These are phyloP conservation scores for Orbilia brochopaga DNA, from an alignment of 2,329 filamentous ascomycete genomes.

Conservation along the genomic window DNA sequence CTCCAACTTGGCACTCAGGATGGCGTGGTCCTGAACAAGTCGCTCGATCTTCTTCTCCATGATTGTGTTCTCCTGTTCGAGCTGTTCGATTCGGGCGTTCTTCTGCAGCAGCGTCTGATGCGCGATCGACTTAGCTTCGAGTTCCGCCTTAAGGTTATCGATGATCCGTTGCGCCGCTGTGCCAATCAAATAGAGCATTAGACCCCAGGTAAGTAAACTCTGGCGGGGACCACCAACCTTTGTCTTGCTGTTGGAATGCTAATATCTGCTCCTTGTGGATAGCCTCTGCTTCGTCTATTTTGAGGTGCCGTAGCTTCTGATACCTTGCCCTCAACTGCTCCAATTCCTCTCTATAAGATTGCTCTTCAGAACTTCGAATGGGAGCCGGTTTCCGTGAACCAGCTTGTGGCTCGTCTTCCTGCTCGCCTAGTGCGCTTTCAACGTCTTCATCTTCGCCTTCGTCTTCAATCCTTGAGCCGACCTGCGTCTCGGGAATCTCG, in stretches of 20 bases:
- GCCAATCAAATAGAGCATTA: not conserved
- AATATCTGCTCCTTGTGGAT: slow-evolving; percentile 29
- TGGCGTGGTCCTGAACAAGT: slow-evolving; percentile 40
- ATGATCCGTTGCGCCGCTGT: slow-evolving; percentile 40
- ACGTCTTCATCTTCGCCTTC: slow-evolving; percentile 8
- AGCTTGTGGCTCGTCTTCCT: not conserved
- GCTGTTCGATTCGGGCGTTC: slow-evolving; percentile 22
- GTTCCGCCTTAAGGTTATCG: slow-evolving; percentile 30
- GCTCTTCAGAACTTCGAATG: not conserved
- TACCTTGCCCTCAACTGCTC: slow-evolving; percentile 36
- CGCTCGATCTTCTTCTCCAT: slow-evolving; percentile 48
- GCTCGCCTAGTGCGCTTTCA: not conserved
- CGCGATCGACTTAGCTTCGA: slow-evolving; percentile 15
- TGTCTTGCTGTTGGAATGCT: slow-evolving; percentile 34
- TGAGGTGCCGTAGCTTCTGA: slow-evolving; percentile 33
- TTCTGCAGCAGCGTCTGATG: slow-evolving; percentile 34
- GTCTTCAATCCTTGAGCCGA: not conserved
- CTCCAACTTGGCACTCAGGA: slow-evolving; percentile 44
- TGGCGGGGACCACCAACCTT: slow-evolving; percentile 14
- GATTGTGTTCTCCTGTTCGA: slow-evolving; percentile 29
- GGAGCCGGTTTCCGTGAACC: slow-evolving; percentile 2
- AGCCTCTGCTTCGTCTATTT: slow-evolving; percentile 23
- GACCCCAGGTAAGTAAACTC: not conserved
- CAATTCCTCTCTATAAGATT: slow-evolving; percentile 29
- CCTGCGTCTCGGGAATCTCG: slow-evolving; percentile 41